These are phyloP conservation scores for Clavaria fumosa DNA, from an alignment of 768 basidiomycete species.

Conservation along the genomic window DNA sequence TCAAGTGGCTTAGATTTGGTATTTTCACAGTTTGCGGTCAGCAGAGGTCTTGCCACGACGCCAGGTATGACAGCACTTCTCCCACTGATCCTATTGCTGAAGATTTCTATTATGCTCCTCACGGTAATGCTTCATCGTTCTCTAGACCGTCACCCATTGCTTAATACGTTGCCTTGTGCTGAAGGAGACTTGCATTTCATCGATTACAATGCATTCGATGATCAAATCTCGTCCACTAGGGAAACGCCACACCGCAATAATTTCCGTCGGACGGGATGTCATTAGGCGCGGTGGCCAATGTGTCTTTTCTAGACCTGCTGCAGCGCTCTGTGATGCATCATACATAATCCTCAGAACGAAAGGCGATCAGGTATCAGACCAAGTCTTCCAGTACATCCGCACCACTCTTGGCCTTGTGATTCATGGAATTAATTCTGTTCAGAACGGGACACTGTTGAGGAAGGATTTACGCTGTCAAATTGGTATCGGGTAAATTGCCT, in stretches of 20 bases:
- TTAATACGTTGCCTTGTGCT: not conserved
- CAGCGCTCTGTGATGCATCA: no score
- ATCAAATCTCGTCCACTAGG: conserved; percentile 3
- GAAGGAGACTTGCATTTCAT: not conserved
- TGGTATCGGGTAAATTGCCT: no score
- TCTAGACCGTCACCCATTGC: no score
- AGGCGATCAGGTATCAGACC: not conserved
- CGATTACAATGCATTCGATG: no score
- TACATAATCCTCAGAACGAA: no score
- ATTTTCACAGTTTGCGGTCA: conserved; percentile 2
- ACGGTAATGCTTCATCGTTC: no score
- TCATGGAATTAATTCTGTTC: no score
- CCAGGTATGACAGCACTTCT: not conserved
- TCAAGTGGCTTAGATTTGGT: no score
- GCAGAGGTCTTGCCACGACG: conserved; percentile 1
- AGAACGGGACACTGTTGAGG: conserved; percentile 2
- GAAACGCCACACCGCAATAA: conserved; percentile 5
- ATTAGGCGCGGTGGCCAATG: not conserved
- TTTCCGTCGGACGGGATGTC: no score
- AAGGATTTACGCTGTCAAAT: not conserved
- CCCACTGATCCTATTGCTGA: no score
- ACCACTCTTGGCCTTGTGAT: no score
- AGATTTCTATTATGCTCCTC: no score
- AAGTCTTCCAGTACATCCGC: conserved; percentile 4
- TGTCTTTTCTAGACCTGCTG: not conserved